phyloP scores from a whole-genome alignment of 1,284 basidiomycete species.

The Irpex lacteus region DNA sequence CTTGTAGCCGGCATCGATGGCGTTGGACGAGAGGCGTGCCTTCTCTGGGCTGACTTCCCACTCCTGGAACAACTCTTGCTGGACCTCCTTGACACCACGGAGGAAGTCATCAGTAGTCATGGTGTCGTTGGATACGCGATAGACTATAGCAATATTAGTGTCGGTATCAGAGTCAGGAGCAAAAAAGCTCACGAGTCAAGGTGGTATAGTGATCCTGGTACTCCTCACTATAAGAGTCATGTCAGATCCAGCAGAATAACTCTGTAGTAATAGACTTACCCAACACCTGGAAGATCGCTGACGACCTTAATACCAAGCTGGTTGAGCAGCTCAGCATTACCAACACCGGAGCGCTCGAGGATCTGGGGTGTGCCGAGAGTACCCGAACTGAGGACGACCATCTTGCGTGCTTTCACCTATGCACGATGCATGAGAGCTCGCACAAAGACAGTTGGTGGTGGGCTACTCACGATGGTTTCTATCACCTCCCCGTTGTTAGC shows the following conservation, averaged over 20 bases:
- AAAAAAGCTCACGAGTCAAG: conserved; percentile 45
- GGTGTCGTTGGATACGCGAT: conserved; percentile 64
- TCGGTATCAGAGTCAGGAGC: not conserved
- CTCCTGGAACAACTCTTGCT: conserved; percentile 59
- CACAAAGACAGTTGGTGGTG: not conserved
- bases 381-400: conserved; percentile 62
- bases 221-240: conserved; percentile 43
- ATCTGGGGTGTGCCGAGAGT: conserved; percentile 72
- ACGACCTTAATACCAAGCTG: conserved; percentile 59
- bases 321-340: conserved; percentile 50
- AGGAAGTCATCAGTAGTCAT: conserved; percentile 66
- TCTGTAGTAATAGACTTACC: conserved; percentile 36
- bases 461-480: conserved; percentile 53
- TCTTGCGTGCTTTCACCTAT: conserved; percentile 53
- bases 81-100: conserved; percentile 58
- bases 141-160: conserved; percentile 41
- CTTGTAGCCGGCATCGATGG: conserved; percentile 75
- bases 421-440: too few relatives aligned
- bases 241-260: not conserved
- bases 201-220: conserved; percentile 77
- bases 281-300: conserved; percentile 69
- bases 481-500: conserved; percentile 46
- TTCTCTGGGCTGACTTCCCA: conserved; percentile 71
- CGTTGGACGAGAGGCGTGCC: conserved; percentile 64
- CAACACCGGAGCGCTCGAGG: conserved; percentile 69